phyloP scores from a whole-genome alignment of 495 filamentous ascomycete genomes.

The Talaromyces ruber region DNA sequence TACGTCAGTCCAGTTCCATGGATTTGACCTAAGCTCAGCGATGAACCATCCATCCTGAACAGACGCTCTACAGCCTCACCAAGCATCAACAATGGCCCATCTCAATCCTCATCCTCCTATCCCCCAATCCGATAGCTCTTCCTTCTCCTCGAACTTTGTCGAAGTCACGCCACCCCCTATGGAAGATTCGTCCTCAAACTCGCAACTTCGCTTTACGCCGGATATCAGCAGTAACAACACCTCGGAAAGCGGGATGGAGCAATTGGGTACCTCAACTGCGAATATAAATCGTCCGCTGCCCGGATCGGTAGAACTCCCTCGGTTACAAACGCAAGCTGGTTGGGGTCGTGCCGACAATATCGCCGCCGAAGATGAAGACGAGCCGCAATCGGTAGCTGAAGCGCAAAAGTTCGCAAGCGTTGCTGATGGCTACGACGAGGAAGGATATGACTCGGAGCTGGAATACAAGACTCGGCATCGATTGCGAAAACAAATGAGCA shows the following conservation, averaged over 20 bases:
- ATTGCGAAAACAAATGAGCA: neutral
- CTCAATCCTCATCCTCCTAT: neutral
- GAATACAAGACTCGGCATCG: conserved; percentile 17
- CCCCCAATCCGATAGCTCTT: neutral
- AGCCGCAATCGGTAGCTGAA: neutral
- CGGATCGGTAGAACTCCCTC: conserved; percentile 15
- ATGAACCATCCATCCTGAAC: neutral
- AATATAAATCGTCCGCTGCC: conserved; percentile 3
- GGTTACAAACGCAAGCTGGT: conserved; percentile 30
- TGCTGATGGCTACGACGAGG: conserved; percentile 19
- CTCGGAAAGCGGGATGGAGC: neutral
- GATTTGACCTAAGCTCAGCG: neutral
- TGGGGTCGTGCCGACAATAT: conserved; percentile 1
- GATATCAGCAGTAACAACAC: neutral
- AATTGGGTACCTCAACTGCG: neutral
- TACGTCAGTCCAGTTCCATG: neutral
- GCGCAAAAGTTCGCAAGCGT: neutral
- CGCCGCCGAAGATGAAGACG: neutral
- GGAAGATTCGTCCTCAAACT: neutral
- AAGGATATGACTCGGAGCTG: conserved; percentile 22
- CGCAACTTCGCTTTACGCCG: neutral
- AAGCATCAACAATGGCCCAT: conserved; percentile 1
- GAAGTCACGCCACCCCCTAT: neutral
- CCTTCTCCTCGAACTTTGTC: conserved; percentile 1
- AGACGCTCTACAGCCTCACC: neutral